Base-by-base conservation (phyloP, 768 basidiomycete species). In the Tricholoma furcatifolium region DNA sequence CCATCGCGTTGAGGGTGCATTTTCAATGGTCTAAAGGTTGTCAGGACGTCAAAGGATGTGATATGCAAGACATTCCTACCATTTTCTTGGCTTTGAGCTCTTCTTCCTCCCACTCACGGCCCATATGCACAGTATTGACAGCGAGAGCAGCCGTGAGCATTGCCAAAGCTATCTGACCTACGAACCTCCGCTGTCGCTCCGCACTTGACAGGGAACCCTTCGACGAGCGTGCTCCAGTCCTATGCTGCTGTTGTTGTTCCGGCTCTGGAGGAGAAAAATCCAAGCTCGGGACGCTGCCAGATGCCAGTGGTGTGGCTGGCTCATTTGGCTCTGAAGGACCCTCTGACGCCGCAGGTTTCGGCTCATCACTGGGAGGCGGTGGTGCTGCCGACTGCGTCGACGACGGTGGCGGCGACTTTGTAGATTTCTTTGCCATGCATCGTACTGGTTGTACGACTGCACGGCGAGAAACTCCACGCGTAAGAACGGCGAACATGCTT, bases 151-250 rank as follows among this genome's bases (percentile, higher is more conserved):
- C 62, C 4, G 75, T 71, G 6, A 90, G 64, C 31, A 85, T 40
- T 0, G 67, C 81, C 40, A 88, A 63, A 17, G 81, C 75, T 1
- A 84, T 60, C 32, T 87, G 72, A 5, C 81, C 77, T 60, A 85
- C 67, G 55, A 77, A 70, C 56, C 80, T 72, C 54, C 91, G 77
- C 62, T 78, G 78, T 59, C 80, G 77, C 69, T 97, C 96, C 55
- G 86, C 87, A 46, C 85, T 84, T 15, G 88, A 88, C 48, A 93
- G 77, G 12, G 85, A 82, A 46, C 87, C 85, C 60, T 86, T 89
- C 14, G 88, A 86, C 2, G 89, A 91, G 65, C 73, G 77, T 46
- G 91, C 91, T 12, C 91, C 90, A 0, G 90, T 92, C 47, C 84
- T 74, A 54, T 80, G 75, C 31, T 65, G 64, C 50, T 69, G 75